A percentile compares a stretch with the other conserved stretches of the same genome.
Evolutionary conservation across 129 eudicot genomes (phyloP).

Genomic region (Erigeron canadensis): DNA sequence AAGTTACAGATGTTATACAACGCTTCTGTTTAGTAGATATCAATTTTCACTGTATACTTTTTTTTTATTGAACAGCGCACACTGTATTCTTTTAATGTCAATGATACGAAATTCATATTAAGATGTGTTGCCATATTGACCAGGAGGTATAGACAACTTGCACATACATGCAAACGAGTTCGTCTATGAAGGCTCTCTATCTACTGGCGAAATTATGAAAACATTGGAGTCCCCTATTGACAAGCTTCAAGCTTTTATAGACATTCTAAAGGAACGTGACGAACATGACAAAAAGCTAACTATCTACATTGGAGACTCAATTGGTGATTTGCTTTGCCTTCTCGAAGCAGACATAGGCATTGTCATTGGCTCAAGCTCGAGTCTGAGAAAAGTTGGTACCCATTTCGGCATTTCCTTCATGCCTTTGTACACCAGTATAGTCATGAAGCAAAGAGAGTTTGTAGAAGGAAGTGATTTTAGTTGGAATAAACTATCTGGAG

Average conservation of each 20-base stretch:
- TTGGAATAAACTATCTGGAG: constrained; percentile 64
- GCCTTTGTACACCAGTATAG: constrained; percentile 61
- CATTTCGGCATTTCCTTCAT: constrained; percentile 83
- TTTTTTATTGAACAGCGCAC: too few relatives aligned
- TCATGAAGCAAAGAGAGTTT: constrained; percentile 59
- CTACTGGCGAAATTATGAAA: constrained; percentile 69
- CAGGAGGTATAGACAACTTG: constrained; percentile 60
- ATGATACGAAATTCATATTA: not conserved
- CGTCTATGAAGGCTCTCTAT: constrained; percentile 44
- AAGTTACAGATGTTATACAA: too few relatives aligned
- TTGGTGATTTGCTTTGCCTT: constrained; percentile 88
- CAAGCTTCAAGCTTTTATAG: constrained; percentile 57
- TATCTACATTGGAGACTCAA: constrained; percentile 82
- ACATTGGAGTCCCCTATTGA: constrained; percentile 74
- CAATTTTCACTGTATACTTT: not conserved
- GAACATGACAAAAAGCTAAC: constrained; percentile 41
- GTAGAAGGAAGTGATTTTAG: constrained; percentile 34
- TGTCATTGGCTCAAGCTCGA: constrained; percentile 71
- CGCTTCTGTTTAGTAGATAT: not conserved
- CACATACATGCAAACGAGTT: constrained; percentile 79
- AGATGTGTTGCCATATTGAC: constrained; percentile 2
- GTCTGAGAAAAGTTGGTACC: constrained; percentile 64
- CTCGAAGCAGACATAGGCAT: constrained; percentile 87
- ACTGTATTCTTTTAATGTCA: not conserved
- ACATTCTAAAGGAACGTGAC: constrained; percentile 30